These are phyloP conservation scores for Globisporangium nagaii DNA, from an alignment of 352 stramenopile genomes.

Conservation along the genomic window DNA sequence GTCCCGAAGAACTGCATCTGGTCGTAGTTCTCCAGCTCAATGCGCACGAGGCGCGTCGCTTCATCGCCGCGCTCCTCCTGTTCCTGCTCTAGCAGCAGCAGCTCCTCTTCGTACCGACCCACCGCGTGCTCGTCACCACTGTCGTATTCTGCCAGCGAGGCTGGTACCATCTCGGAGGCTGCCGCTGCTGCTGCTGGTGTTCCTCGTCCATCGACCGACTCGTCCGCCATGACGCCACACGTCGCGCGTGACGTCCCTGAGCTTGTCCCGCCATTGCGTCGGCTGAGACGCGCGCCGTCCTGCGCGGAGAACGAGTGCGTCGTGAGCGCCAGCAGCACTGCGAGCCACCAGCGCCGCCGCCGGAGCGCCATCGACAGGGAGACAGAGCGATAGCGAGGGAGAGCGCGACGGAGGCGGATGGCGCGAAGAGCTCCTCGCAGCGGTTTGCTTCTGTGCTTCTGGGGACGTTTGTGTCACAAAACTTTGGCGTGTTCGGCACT, in stretches of 20 bases:
- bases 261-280: neutral
- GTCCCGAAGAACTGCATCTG: conserved; percentile 38
- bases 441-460: too few species aligned
- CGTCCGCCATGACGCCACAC: neutral
- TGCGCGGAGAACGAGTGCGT: neutral
- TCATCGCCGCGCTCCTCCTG: neutral
- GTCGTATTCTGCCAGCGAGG: too few species aligned
- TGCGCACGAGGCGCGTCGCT: neutral
- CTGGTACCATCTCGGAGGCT: neutral
- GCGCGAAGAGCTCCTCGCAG: too few species aligned
- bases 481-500: too few species aligned
- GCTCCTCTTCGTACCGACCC: neutral
- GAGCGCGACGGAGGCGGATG: too few species aligned
- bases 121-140: too few species aligned
- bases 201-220: too few species aligned
- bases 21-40: conserved; percentile 28
- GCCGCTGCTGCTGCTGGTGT: neutral
- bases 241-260: neutral
- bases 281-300: neutral
- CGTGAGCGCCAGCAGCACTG: neutral
- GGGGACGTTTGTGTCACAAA: too few species aligned
- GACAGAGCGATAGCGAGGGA: too few species aligned
- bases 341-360: neutral
- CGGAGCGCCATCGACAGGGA: neutral
- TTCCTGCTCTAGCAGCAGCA: neutral